These are phyloP conservation scores for Panaeolus cyanescens DNA, from an alignment of 768 basidiomycete genomes.

Conservation along the genomic window DNA sequence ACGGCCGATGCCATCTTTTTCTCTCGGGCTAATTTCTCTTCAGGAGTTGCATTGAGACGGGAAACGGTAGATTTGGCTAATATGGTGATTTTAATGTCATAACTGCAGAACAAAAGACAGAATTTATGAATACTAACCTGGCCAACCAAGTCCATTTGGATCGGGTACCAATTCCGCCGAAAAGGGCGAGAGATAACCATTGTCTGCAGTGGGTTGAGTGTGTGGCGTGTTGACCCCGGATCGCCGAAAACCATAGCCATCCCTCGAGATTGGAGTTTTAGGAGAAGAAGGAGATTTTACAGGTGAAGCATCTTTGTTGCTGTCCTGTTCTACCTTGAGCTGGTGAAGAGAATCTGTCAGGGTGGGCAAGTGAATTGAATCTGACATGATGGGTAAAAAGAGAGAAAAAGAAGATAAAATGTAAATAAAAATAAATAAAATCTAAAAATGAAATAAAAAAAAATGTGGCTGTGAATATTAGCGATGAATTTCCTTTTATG, in stretches of 20 bases:
- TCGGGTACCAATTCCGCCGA: slow-evolving; percentile 46
- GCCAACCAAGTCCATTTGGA: slow-evolving; percentile 89
- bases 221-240: slow-evolving; percentile 72
- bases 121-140: slow-evolving; percentile 55
- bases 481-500: slow-evolving; percentile 26
- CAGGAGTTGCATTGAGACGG: slow-evolving; percentile 78
- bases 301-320: slow-evolving; percentile 6
- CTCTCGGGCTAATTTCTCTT: slow-evolving; percentile 72
- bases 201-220: slow-evolving; percentile 35
- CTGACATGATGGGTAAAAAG: slow-evolving; percentile 17
- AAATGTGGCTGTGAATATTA: slow-evolving; percentile 17
- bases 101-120: slow-evolving; percentile 7
- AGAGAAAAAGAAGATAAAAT: slow-evolving; percentile 1
- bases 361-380: slow-evolving; percentile 26
- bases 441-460: not conserved
- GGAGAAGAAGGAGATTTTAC: slow-evolving; percentile 13
- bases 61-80: slow-evolving; percentile 88
- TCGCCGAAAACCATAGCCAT: slow-evolving; percentile 82
- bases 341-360: slow-evolving; percentile 49
- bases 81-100: slow-evolving; percentile 1
- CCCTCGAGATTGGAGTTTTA: slow-evolving; percentile 46
- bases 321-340: slow-evolving; percentile 38
- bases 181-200: slow-evolving; percentile 36
- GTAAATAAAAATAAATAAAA: no score
- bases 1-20: slow-evolving; percentile 81